These are phyloP conservation scores for Davidsoniella virescens DNA, from an alignment of 2,329 filamentous ascomycete species.

Conservation along the genomic window DNA sequence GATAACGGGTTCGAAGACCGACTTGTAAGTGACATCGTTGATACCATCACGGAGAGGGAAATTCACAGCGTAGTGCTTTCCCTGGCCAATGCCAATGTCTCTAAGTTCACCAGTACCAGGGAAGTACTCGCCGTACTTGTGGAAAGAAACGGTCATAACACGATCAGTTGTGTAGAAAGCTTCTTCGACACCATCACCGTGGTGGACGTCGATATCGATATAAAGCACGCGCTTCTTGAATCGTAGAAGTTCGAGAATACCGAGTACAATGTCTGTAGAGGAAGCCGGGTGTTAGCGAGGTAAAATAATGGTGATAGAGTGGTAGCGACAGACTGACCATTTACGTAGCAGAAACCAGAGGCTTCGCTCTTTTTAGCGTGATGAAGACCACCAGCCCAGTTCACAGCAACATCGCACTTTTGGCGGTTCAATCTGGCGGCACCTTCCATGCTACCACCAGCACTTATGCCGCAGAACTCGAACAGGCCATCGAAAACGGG, in stretches of 20 bases:
- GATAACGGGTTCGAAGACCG: constrained; percentile 83
- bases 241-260: constrained; percentile 79
- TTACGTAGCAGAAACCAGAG: constrained; percentile 95
- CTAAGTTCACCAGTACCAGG: constrained; percentile 78
- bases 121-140: constrained; percentile 96
- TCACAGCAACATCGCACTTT: constrained; percentile 93
- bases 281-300: constrained; percentile 1
- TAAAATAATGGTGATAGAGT: background rate
- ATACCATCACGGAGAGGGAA: constrained; percentile 86
- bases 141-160: constrained; percentile 84
- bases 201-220: constrained; percentile 90
- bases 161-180: constrained; percentile 86
- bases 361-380: constrained; percentile 96
- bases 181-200: constrained; percentile 84
- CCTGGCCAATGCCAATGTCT: constrained; percentile 72
- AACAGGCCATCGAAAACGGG: constrained; percentile 97
- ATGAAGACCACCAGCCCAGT: constrained; percentile 94
- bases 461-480: constrained; percentile 88
- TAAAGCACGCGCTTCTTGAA: constrained; percentile 93
- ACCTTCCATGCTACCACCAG: constrained; percentile 85
- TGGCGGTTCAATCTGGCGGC: constrained; percentile 77
- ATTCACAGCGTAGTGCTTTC: constrained; percentile 81
- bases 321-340: constrained; percentile 42
- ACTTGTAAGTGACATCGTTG: constrained; percentile 75
- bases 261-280: constrained; percentile 70